These are phyloP conservation scores for Penicillium daleae DNA, from an alignment of 495 filamentous ascomycete species.

Conservation along the genomic window DNA sequence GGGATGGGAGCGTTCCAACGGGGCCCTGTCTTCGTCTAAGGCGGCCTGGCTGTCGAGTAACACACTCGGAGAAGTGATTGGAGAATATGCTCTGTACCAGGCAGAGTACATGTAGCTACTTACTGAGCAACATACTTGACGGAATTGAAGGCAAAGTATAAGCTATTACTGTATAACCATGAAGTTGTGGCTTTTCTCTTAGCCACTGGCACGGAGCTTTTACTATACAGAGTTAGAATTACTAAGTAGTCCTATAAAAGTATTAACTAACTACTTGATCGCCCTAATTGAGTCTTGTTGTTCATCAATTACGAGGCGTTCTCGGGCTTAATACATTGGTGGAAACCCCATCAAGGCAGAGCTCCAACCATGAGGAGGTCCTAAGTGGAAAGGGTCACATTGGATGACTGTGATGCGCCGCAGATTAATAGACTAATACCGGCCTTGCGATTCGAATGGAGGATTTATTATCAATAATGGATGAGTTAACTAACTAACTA, in stretches of 20 bases:
- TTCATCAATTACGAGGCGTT: background rate
- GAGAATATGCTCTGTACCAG: background rate
- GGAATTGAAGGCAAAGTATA: too few species aligned
- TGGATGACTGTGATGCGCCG: too few species aligned
- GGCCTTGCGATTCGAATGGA: background rate
- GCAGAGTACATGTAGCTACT: background rate
- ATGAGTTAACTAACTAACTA: too few species aligned
- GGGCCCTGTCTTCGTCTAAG: conserved; percentile 20
- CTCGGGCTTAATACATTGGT: background rate
- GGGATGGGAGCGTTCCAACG: conserved; percentile 18
- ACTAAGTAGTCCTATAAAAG: background rate
- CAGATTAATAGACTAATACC: background rate
- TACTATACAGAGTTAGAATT: background rate
- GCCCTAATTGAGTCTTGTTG: background rate
- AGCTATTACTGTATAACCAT: too few species aligned
- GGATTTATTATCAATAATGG: background rate
- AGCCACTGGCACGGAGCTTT: background rate
- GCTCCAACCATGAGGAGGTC: background rate
- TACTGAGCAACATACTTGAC: background rate
- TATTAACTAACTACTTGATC: background rate
- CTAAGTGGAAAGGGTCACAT: background rate
- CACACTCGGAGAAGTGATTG: background rate
- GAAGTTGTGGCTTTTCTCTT: too few species aligned
- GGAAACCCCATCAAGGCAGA: background rate
- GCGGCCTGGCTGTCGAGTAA: background rate